Evolutionary conservation across 1,284 basidiomycete genomes (phyloP), one percentile per base, ranked within the genome.

Genomic region (Lentinula novae-zelandiae): DNA sequence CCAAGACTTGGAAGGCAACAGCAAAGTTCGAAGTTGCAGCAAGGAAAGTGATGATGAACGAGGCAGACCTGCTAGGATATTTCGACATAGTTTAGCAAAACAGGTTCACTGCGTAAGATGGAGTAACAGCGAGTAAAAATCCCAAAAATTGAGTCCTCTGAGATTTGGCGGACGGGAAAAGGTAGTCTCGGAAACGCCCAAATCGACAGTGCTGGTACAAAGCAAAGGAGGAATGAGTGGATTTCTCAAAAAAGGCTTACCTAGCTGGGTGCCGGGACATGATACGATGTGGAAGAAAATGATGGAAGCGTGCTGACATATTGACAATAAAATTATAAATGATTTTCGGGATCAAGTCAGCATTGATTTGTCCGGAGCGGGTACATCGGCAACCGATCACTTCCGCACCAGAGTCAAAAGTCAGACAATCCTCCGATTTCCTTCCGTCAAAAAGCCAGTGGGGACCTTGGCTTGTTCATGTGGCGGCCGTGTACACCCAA

Each of bases 11-110:
- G 31, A 78, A 66, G 20, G 86, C 81, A 66, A 87, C 74, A 17
- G 75, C 73, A 50, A 78, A 67, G 72, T 90, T 89, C 65, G 80
- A 72, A 56, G 83, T 63, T 2, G 81, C 78, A 57, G 85, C 85
- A 51, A 83, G 72, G 64, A 84, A 68, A 31, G 89, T 83, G 62
- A 83, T 79, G 49, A 77, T 73, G 55, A 86, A 72, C 8, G 84
- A 81, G 36, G 83, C 78, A 36, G 79, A 79, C 75, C 84, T 87
- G 65, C 49, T 46, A 53, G 57, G 59, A 51, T 60, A 60, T 49
- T 53, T 53, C 15, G 59, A 12, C 59, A 60, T 62, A 66, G 71
- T 69, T 61, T 63, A 62, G 65, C 22, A 27, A 22, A 53, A 36
- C 17, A 17, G 15, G 20, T 33, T 52, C 34, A 52, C 17, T 13